Evolutionary conservation across 495 filamentous ascomycete species (phyloP).

Genomic region (Lasiosphaeris hirsuta): DNA sequence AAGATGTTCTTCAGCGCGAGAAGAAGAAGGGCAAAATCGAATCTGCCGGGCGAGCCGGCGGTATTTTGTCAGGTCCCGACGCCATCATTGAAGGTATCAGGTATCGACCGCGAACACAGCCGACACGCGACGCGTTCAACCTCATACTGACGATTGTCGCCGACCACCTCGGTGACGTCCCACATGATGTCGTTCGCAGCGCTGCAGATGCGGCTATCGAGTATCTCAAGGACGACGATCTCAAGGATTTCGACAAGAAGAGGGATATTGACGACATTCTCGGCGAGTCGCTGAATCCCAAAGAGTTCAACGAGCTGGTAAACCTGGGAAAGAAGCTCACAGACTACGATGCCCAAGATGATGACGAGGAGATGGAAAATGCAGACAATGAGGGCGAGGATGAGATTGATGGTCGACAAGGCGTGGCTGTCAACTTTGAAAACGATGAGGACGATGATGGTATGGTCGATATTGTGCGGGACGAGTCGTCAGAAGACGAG

Average conservation of each 20-base stretch:
- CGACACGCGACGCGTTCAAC: constrained; percentile 93
- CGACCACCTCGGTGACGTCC: constrained; percentile 85
- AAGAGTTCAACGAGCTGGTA: constrained; percentile 94
- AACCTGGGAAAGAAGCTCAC: constrained; percentile 99
- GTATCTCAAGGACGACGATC: constrained; percentile 86
- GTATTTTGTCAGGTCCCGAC: constrained; percentile 81
- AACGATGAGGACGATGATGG: constrained; percentile 89
- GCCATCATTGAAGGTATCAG: constrained; percentile 75
- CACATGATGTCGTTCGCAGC: constrained; percentile 85
- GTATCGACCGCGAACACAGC: constrained; percentile 87
- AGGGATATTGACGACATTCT: constrained; percentile 94
- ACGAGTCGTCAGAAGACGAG: constrained; percentile 83
- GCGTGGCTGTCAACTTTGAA: constrained; percentile 94
- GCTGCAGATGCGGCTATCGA: constrained; percentile 94
- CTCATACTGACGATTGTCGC: constrained; percentile 90
- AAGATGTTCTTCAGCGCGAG: constrained; percentile 81
- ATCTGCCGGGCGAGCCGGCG: constrained; percentile 65
- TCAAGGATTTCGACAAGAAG: constrained; percentile 98
- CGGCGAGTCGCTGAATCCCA: constrained; percentile 73
- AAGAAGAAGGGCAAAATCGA: constrained; percentile 85
- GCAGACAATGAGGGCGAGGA: constrained; percentile 67
- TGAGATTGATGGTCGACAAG: constrained; percentile 88
- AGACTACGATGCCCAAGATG: constrained; percentile 95
- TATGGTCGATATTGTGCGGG: constrained; percentile 74
- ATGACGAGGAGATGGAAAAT: constrained; percentile 83